phyloP scores from a whole-genome alignment of 2,329 filamentous ascomycete species.

The Dryadomyces quercivorus region DNA sequence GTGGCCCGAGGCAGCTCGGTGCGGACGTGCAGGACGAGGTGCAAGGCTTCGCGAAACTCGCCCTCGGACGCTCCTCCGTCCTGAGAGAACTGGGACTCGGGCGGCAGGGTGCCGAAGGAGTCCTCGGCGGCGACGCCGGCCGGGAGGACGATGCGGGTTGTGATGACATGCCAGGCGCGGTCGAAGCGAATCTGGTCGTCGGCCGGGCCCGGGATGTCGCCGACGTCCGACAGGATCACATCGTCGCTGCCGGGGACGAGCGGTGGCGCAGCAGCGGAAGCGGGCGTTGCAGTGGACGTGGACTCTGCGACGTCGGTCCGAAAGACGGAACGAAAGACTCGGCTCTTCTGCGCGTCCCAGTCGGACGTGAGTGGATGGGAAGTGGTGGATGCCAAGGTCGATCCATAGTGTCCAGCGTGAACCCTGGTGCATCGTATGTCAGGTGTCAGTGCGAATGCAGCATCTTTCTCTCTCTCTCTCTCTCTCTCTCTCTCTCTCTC shows the following conservation, averaged over 20 bases:
- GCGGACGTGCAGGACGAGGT: slow-evolving; percentile 37
- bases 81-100: slow-evolving; percentile 21
- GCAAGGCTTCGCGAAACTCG: slow-evolving; percentile 38
- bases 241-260: slow-evolving; percentile 5
- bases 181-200: slow-evolving; percentile 45
- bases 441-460: not conserved
- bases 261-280: not conserved
- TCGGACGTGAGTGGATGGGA: slow-evolving; percentile 19
- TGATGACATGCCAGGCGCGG: slow-evolving; percentile 50
- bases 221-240: slow-evolving; percentile 8
- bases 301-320: slow-evolving; percentile 36
- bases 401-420: not conserved
- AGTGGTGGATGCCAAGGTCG: not conserved
- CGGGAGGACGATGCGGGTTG: slow-evolving; percentile 42
- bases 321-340: slow-evolving; percentile 44
- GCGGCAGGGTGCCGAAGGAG: slow-evolving; percentile 35
- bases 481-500: too few relatives aligned
- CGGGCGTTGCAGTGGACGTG: slow-evolving; percentile 23
- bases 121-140: slow-evolving; percentile 42
- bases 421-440: not conserved
- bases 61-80: slow-evolving; percentile 22
- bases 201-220: not conserved
- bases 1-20: slow-evolving; percentile 33
- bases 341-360: slow-evolving; percentile 34
- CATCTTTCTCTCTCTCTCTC: too few relatives aligned